Evolutionary conservation across 108 stramenopile species (phyloP).

Genomic region (Cyclostephanos invisitatus): DNA sequence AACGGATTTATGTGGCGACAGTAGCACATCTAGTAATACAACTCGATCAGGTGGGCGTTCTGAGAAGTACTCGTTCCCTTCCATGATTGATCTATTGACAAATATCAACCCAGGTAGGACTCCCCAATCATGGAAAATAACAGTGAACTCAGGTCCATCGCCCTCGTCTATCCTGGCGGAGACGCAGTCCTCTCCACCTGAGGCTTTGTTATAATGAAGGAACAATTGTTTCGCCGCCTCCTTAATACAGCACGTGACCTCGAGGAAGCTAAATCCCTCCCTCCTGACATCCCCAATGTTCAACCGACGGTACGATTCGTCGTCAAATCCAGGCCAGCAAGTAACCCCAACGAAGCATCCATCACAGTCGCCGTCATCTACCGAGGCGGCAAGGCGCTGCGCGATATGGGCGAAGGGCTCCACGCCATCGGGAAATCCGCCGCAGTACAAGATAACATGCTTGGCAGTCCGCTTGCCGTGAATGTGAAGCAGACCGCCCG

Average conservation of each 20-base stretch:
- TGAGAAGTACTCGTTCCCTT: constrained; percentile 7
- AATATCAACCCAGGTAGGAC: constrained; percentile 45
- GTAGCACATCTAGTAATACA: constrained; percentile 53
- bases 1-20: constrained; percentile 31
- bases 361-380: neutral
- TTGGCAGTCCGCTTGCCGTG: constrained; percentile 26
- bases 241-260: constrained; percentile 32
- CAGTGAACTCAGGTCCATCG: constrained; percentile 28
- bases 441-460: constrained; percentile 40
- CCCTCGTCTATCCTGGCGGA: constrained; percentile 9
- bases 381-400: constrained; percentile 28
- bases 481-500: constrained; percentile 39
- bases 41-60: constrained; percentile 35
- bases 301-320: constrained; percentile 11
- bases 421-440: constrained; percentile 51
- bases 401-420: constrained; percentile 45
- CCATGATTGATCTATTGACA: constrained; percentile 47
- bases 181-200: neutral
- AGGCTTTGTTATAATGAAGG: constrained; percentile 13
- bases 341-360: constrained; percentile 51
- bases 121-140: constrained; percentile 62
- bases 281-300: constrained; percentile 24
- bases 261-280: constrained; percentile 46
- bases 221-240: constrained; percentile 39
- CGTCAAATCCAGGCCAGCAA: constrained; percentile 51